Evolutionary conservation across 2,329 filamentous ascomycete genomes (phyloP).

Genomic region (Corniculantispora saksenae): DNA sequence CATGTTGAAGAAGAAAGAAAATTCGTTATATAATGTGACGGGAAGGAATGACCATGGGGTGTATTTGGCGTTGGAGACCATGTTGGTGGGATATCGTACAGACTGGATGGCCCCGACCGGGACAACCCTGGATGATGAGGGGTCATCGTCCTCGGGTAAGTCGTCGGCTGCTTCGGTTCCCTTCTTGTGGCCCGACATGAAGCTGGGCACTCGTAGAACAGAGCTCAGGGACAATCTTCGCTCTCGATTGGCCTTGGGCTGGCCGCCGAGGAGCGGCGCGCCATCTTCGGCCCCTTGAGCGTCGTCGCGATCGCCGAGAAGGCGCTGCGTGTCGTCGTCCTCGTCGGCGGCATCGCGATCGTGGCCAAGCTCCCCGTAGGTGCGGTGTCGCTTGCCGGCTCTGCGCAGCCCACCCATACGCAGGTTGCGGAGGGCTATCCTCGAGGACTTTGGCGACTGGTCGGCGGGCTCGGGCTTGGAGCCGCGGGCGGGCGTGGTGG

Average conservation of each 20-base stretch:
- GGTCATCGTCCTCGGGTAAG: slow-evolving; percentile 58
- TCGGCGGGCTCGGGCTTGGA: slow-evolving; percentile 31
- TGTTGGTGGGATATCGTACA: slow-evolving; percentile 81
- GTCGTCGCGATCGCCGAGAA: slow-evolving; percentile 64
- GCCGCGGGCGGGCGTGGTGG: slow-evolving; percentile 37
- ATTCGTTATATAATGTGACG: slow-evolving; percentile 94
- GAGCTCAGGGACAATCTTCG: slow-evolving; percentile 30
- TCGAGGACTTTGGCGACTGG: slow-evolving; percentile 48
- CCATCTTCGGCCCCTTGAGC: slow-evolving; percentile 67
- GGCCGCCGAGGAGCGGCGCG: slow-evolving; percentile 65
- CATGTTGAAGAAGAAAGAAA: slow-evolving; percentile 99
- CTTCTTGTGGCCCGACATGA: slow-evolving; percentile 36
- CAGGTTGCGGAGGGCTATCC: slow-evolving; percentile 71
- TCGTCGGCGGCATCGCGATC: slow-evolving; percentile 60
- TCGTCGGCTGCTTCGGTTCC: slow-evolving; percentile 44
- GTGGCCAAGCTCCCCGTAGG: slow-evolving; percentile 62
- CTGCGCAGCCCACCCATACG: slow-evolving; percentile 66
- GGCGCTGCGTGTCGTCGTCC: slow-evolving; percentile 68
- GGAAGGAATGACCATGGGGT: slow-evolving; percentile 93
- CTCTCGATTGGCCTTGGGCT: slow-evolving; percentile 22
- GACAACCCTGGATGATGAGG: slow-evolving; percentile 72
- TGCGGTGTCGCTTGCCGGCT: slow-evolving; percentile 53
- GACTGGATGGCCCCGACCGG: slow-evolving; percentile 73
- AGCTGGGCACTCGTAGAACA: slow-evolving; percentile 24
- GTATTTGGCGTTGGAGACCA: slow-evolving; percentile 96